Evolutionary conservation across 1,139 yeast genomes (phyloP).

Genomic region (Yamadazyma pseudoaaseri): DNA sequence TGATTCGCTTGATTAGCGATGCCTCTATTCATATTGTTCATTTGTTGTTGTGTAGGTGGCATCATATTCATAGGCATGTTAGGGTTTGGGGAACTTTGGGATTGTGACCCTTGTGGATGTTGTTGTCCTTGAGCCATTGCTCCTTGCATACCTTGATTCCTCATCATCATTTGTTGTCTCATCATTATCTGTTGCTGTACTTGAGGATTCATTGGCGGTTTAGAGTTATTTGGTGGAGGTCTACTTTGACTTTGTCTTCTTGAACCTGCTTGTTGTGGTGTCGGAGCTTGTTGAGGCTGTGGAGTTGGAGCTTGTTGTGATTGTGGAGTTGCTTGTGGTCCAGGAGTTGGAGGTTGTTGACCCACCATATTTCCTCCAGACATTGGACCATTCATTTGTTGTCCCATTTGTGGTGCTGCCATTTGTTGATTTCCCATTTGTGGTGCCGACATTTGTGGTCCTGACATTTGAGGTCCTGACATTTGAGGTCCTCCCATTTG

Average conservation of each 20-base stretch:
- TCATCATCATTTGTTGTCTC: conserved; percentile 13
- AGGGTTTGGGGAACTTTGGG: conserved; percentile 1
- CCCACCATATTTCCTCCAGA: neutral
- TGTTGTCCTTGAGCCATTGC: conserved; percentile 7
- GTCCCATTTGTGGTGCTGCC: neutral
- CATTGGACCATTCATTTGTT: neutral
- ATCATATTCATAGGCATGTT: conserved; percentile 1
- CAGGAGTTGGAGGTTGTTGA: conserved; percentile 2
- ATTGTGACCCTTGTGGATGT: conserved; percentile 9
- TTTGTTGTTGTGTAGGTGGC: conserved; percentile 2
- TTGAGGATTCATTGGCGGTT: conserved; percentile 5
- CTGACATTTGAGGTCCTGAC: neutral
- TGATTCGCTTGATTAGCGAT: conserved; percentile 6
- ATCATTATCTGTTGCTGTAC: conserved; percentile 18
- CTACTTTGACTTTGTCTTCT: conserved; percentile 4
- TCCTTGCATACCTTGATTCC: conserved; percentile 15
- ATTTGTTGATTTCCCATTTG: neutral
- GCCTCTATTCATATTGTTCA: neutral
- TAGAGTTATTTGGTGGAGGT: conserved; percentile 2
- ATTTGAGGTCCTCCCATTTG: neutral
- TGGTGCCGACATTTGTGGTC: neutral
- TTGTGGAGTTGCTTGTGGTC: conserved; percentile 5
- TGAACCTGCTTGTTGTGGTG: conserved; percentile 3
- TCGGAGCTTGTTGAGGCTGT: conserved; percentile 4
- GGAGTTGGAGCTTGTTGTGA: conserved; percentile 4